Evolutionary conservation across 345 rosid species (phyloP).

Genomic region (Carallia brachiata): DNA sequence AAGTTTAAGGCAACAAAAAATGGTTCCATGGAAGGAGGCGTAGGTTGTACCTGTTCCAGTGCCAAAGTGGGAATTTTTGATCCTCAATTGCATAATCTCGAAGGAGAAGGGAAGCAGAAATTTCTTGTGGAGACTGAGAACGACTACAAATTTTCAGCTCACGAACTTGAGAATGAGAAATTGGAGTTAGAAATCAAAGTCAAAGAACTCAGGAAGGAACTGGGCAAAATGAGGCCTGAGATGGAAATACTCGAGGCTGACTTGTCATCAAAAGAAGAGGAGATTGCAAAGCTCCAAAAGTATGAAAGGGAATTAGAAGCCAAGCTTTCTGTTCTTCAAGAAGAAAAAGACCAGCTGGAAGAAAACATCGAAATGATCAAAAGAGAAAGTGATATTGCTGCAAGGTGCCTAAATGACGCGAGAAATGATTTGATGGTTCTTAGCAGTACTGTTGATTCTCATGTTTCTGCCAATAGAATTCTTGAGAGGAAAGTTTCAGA

Average conservation of each 20-base stretch:
- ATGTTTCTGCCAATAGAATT: conserved; percentile 35
- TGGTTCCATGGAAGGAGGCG: conserved; percentile 17
- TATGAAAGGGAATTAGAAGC: conserved; percentile 30
- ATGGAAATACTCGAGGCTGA: conserved; percentile 34
- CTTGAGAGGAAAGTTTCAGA: conserved; percentile 42
- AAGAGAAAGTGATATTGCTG: conserved; percentile 37
- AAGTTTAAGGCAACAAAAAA: conserved; percentile 40
- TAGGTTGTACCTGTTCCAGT: conserved; percentile 1
- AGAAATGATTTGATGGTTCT: conserved; percentile 35
- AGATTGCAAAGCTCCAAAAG: conserved; percentile 29
- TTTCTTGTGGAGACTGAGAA: conserved; percentile 28
- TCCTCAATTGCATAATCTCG: conserved; percentile 21
- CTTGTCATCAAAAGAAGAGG: conserved; percentile 38
- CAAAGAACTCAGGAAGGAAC: conserved; percentile 26
- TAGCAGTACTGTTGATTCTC: conserved; percentile 33
- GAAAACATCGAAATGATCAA: conserved; percentile 28
- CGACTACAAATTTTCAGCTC: conserved; percentile 24
- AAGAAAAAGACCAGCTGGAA: conserved; percentile 38
- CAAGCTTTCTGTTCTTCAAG: conserved; percentile 29
- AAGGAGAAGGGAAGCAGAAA: conserved; percentile 34
- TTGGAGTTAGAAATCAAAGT: conserved; percentile 34
- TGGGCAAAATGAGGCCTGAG: conserved; percentile 21
- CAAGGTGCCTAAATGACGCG: conserved; percentile 43
- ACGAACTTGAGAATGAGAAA: conserved; percentile 34
- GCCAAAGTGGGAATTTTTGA: conserved; percentile 18